A percentile compares a stretch with the other conserved stretches of the same genome.
Evolutionary conservation across 306 rosid genomes (phyloP).

Genomic region (Quercus parvula): DNA sequence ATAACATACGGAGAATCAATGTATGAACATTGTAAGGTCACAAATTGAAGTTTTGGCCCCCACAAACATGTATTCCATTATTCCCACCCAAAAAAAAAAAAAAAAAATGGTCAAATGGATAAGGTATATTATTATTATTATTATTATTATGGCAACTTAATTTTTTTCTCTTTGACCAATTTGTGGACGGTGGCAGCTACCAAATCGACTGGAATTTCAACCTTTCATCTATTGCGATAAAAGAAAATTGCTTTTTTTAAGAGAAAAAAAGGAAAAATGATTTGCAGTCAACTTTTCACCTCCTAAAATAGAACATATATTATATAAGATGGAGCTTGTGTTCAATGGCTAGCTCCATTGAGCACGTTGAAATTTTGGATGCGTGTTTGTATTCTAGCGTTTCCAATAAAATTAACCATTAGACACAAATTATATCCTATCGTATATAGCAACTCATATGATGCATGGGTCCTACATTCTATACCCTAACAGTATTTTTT

Average conservation of each 20-base stretch:
- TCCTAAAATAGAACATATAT: no score
- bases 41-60: no score
- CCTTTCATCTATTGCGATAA: no score
- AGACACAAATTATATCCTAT: rapidly evolving
- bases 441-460: no score
- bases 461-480: no score
- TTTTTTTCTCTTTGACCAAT: background rate
- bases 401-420: rapidly evolving
- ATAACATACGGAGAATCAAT: background rate
- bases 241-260: no score
- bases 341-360: rapidly evolving
- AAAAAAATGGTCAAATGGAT: background rate
- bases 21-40: background rate
- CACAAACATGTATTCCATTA: background rate
- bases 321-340: rapidly evolving
- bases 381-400: rapidly evolving
- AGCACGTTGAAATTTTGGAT: no score
- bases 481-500: no score
- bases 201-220: background rate
- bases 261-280: no score
- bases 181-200: background rate
- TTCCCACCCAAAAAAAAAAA: background rate
- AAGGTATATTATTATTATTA: no score
- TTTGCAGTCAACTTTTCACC: no score
- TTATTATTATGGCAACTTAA: background rate